Evolutionary conservation across 2,329 filamentous ascomycete species (phyloP).

Genomic region (Leptographium flavum): DNA sequence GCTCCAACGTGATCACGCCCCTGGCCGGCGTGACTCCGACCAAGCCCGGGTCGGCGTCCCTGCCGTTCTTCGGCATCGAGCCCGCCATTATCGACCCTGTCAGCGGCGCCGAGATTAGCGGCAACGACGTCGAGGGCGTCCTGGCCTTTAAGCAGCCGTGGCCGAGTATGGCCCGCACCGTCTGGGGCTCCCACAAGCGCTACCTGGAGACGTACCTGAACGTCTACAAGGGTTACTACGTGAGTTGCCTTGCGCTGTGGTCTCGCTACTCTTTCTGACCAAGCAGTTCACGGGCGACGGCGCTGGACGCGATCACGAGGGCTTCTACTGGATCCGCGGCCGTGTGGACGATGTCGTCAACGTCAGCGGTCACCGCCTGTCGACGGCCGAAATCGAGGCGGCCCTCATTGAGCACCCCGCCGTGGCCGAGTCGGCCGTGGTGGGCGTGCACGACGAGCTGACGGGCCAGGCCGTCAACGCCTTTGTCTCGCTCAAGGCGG

Average conservation of each 20-base stretch:
- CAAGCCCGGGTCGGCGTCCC: constrained; percentile 88
- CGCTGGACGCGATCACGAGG: constrained; percentile 89
- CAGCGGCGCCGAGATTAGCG: constrained; percentile 80
- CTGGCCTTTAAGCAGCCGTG: constrained; percentile 94
- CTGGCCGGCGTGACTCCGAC: constrained; percentile 88
- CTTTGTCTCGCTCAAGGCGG: constrained; percentile 86
- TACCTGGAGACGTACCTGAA: constrained; percentile 99
- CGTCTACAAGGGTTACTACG: constrained; percentile 96
- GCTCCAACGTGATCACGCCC: constrained; percentile 89
- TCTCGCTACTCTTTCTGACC: no score
- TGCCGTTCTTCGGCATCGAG: constrained; percentile 97
- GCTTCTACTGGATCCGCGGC: constrained; percentile 99
- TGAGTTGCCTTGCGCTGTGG: constrained; percentile 38
- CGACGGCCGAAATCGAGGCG: constrained; percentile 94
- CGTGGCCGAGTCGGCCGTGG: constrained; percentile 88
- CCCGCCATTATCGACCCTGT: constrained; percentile 95
- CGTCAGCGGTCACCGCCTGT: constrained; percentile 89
- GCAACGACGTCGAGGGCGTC: constrained; percentile 95
- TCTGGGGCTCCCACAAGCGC: constrained; percentile 94
- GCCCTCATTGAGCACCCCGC: constrained; percentile 83
- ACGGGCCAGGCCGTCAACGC: constrained; percentile 96
- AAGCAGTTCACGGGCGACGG: constrained; percentile 77
- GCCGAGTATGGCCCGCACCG: constrained; percentile 96
- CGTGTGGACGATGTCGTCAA: constrained; percentile 98
- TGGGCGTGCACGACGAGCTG: constrained; percentile 83